phyloP scores from a whole-genome alignment of 495 filamentous ascomycete species.

The Penicillium paradoxum region DNA sequence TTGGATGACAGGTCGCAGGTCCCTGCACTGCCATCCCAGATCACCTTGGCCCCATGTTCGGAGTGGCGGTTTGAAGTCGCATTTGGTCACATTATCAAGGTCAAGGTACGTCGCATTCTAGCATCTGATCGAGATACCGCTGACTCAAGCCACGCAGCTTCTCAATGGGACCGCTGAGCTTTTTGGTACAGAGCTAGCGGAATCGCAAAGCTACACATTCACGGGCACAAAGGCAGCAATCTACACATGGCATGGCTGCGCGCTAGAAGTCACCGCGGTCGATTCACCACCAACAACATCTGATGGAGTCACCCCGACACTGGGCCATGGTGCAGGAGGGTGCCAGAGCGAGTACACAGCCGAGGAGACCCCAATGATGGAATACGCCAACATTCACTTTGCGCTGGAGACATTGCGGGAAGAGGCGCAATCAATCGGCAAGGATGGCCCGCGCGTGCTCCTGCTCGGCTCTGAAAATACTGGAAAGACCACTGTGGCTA shows the following conservation, averaged over 20 bases:
- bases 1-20: constrained; percentile 37
- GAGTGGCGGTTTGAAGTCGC: constrained; percentile 95
- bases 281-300: constrained; percentile 26
- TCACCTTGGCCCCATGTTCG: constrained; percentile 43
- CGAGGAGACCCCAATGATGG: constrained; percentile 79
- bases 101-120: constrained; percentile 46
- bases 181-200: constrained; percentile 91
- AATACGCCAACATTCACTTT: constrained; percentile 83
- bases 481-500: constrained; percentile 81
- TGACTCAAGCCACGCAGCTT: constrained; percentile 46
- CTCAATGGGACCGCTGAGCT: constrained; percentile 82
- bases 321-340: constrained; percentile 42
- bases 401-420: constrained; percentile 65
- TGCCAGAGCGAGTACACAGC: constrained; percentile 68
- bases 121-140: background rate
- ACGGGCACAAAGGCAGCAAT: constrained; percentile 78
- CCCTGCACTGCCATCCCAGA: constrained; percentile 40
- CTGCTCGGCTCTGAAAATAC: constrained; percentile 75
- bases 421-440: constrained; percentile 43
- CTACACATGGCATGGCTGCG: constrained; percentile 86
- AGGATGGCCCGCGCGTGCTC: constrained; percentile 73
- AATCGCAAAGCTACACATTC: constrained; percentile 76
- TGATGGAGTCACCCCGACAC: constrained; percentile 21
- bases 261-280: constrained; percentile 63
- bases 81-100: constrained; percentile 55